phyloP scores from a whole-genome alignment of 192 early-diverging fungal species.

The Chytriomyces confervae region DNA sequence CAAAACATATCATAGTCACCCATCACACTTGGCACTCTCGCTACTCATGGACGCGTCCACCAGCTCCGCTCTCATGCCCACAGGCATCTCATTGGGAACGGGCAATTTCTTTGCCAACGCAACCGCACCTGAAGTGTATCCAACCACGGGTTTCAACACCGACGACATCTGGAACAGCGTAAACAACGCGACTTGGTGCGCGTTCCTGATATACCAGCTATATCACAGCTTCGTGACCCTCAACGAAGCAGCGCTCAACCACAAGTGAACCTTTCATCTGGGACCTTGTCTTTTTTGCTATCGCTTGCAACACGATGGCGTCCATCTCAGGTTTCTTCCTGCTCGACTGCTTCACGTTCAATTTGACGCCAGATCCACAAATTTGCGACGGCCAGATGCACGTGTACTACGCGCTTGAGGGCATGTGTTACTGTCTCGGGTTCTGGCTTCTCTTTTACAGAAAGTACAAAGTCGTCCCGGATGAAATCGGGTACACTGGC shows the following conservation, averaged over 20 bases:
- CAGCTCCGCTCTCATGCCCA: too few relatives aligned
- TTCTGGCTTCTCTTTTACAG: neutral
- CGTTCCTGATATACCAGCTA: neutral
- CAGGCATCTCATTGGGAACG: too few relatives aligned
- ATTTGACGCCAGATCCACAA: neutral
- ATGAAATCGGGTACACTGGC: neutral
- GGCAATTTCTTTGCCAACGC: too few relatives aligned
- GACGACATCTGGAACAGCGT: neutral
- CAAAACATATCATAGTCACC: too few relatives aligned
- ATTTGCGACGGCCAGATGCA: neutral
- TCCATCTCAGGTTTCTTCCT: neutral
- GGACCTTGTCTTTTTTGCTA: neutral
- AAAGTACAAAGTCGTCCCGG: neutral
- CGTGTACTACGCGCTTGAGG: constrained; percentile 3
- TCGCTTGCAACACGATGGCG: neutral
- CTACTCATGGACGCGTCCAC: too few relatives aligned
- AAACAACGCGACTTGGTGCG: neutral
- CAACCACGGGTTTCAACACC: neutral
- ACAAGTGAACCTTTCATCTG: neutral
- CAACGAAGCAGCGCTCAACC: neutral
- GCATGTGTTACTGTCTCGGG: neutral
- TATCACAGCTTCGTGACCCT: neutral
- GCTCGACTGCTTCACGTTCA: constrained; percentile 6
- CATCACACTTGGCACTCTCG: too few relatives aligned
- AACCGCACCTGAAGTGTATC: too few relatives aligned